Conservation (phyloP, 2,329 filamentous ascomycete species). For the Penicillium sp. region DNA sequence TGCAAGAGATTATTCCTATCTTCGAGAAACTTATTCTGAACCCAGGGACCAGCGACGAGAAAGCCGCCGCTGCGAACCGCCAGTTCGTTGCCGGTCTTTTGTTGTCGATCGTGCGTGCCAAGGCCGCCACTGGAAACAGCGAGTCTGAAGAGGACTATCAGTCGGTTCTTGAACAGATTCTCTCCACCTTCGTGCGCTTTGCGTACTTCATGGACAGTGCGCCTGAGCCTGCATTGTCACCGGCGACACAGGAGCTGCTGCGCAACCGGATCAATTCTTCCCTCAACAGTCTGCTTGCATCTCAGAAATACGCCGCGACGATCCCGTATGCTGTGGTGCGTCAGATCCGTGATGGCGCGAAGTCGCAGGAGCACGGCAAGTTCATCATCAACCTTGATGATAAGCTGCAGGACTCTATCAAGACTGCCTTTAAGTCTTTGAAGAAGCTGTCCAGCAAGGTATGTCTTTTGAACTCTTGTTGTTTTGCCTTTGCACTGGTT, state of each 20-base stretch:
- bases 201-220: slow-evolving; percentile 52
- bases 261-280: slow-evolving; percentile 58
- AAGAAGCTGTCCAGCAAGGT: slow-evolving; percentile 42
- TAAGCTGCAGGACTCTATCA: slow-evolving; percentile 44
- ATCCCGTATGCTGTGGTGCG: slow-evolving; percentile 44
- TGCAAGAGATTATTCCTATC: slow-evolving; percentile 58
- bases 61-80: slow-evolving; percentile 48
- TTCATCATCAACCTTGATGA: slow-evolving; percentile 53
- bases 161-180: slow-evolving; percentile 46
- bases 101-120: slow-evolving; percentile 50
- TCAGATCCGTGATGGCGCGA: slow-evolving; percentile 42
- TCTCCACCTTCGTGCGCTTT: slow-evolving; percentile 51
- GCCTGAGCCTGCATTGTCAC: slow-evolving; percentile 49
- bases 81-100: slow-evolving; percentile 56
- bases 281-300: slow-evolving; percentile 53
- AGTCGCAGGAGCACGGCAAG: slow-evolving; percentile 39
- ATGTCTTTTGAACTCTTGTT: background rate
- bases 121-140: slow-evolving; percentile 32
- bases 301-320: slow-evolving; percentile 37
- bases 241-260: slow-evolving; percentile 53
- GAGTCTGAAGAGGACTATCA: slow-evolving; percentile 38
- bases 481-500: background rate
- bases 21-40: slow-evolving; percentile 50
- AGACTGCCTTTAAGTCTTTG: slow-evolving; percentile 45
- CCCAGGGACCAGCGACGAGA: slow-evolving; percentile 49